These are phyloP conservation scores for Houttuynia cordata DNA, from an alignment of 164 flowering plant genomes.

Conservation along the genomic window DNA sequence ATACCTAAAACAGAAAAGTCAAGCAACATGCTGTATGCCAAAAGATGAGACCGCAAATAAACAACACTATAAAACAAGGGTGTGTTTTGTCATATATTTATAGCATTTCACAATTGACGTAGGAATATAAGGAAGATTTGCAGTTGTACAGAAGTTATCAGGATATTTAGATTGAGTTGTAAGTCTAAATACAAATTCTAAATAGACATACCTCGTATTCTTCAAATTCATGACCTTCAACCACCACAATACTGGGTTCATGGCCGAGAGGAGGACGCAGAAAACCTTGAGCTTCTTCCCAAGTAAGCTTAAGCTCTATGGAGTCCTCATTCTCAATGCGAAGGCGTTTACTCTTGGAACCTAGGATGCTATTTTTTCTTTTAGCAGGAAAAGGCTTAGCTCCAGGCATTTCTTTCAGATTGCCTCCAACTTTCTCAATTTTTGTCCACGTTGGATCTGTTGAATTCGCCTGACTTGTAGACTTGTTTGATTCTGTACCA, in stretches of 20 bases:
- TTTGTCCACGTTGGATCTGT: constrained; percentile 41
- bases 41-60: too few relatives aligned
- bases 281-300: constrained; percentile 87
- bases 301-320: constrained; percentile 65
- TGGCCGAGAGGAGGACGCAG: constrained; percentile 57
- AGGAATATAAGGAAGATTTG: too few relatives aligned
- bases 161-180: too few relatives aligned
- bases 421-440: constrained; percentile 44
- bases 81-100: too few relatives aligned
- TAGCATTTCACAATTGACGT: too few relatives aligned
- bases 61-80: too few relatives aligned
- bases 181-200: too few relatives aligned
- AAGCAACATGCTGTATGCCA: too few relatives aligned
- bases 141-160: too few relatives aligned
- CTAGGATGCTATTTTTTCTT: constrained; percentile 51
- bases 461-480: constrained; percentile 27
- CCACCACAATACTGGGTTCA: constrained; percentile 42
- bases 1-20: too few relatives aligned
- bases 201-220: constrained; percentile 43
- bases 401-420: constrained; percentile 39
- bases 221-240: constrained; percentile 85
- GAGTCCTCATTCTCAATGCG: constrained; percentile 46
- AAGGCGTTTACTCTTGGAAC: constrained; percentile 54
- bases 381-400: constrained; percentile 32
- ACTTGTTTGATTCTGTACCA: constrained; percentile 12